phyloP scores from a whole-genome alignment of 2,329 filamentous ascomycete species.

The Thelonectria discophora region DNA sequence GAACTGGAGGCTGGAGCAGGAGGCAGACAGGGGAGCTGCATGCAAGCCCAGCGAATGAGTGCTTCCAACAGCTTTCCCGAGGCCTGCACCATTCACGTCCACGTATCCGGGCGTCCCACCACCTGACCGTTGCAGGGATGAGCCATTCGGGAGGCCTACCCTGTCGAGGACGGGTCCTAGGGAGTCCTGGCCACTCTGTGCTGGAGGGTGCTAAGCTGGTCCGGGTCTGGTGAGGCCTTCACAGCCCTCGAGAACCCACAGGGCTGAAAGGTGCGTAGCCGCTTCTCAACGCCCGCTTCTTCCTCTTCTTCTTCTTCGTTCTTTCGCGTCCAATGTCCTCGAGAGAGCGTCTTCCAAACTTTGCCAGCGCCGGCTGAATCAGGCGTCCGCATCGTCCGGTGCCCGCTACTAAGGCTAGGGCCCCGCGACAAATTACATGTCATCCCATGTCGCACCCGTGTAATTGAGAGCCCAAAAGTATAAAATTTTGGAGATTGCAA shows the following conservation, averaged over 20 bases:
- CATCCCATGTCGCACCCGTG: conserved; percentile 4
- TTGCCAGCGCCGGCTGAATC: background rate
- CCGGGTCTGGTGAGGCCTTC: background rate
- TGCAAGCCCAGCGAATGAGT: conserved; percentile 19
- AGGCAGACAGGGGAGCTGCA: conserved; percentile 33
- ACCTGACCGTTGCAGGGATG: conserved; percentile 7
- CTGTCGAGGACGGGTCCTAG: background rate
- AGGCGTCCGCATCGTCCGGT: background rate
- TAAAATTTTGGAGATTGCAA: background rate
- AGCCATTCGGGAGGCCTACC: background rate
- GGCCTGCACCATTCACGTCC: conserved; percentile 22
- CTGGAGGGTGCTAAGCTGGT: background rate
- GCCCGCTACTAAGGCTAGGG: background rate
- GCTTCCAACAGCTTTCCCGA: conserved; percentile 33
- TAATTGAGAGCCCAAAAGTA: background rate
- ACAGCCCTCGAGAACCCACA: conserved; percentile 24
- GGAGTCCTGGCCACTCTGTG: background rate
- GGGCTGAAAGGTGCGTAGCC: conserved; percentile 36
- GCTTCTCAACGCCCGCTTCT: background rate
- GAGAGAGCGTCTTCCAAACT: conserved; percentile 5
- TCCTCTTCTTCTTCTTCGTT: background rate
- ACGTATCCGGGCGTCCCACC: conserved; percentile 14
- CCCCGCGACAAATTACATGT: conserved; percentile 8
- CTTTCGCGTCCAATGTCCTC: too few relatives aligned
- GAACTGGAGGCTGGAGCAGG: conserved; percentile 27